Base-by-base conservation (phyloP, 495 filamentous ascomycete genomes). In the Evansstolkia leycettana region DNA sequence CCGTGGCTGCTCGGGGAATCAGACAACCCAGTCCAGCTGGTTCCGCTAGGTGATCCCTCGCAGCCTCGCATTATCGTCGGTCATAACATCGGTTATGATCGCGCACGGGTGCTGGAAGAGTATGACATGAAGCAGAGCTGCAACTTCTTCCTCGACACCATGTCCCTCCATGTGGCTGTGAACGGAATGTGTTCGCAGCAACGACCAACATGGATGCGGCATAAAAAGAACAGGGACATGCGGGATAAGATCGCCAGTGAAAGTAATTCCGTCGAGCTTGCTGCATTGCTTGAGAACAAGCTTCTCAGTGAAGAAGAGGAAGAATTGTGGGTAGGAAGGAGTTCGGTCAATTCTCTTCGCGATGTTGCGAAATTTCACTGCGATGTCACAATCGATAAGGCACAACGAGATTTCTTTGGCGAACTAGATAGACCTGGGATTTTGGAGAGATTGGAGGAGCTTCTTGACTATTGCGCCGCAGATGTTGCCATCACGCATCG, bases 181-280 rank as follows among this genome's bases (percentile, higher is more conserved):
- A 99, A 99, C 48, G 90, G 90, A 19, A 99, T 99, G 90, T 99
- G 90, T 52, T 95, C 90, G 7, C 81, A 81, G 36, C 90, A 99
- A 55, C 72, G 90, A 33, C 90, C 90, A 7, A 90, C 84, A 0
- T 99, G 90, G 90, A 82, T 93, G 78, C 90, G 86, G 43, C 82
- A 92, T 48, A 80, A 83, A 47, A 99, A 99, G 51, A 81, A 77
- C 42, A 74, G 78, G 44, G 88, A 94, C 43, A 47, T 93, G 31
- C 65, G 84, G 27, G 87, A 94, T 35, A 84, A 81, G 52, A 75
- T 90, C 32, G 72, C 80, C 10, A 76, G 58, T 34, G 80, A 84
- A 37, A 79, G 69, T 24, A 68, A 78, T 38, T 76, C 76, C 33
- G 57, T 69, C 12, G 87, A 90, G 43, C 58, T 94, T 13, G 67